Percentiles rank a stretch among this genome's conserved stretches.
Evolutionary conservation across 1,284 basidiomycete genomes (phyloP).

Genomic region (Ustanciosporium gigantosporum): DNA sequence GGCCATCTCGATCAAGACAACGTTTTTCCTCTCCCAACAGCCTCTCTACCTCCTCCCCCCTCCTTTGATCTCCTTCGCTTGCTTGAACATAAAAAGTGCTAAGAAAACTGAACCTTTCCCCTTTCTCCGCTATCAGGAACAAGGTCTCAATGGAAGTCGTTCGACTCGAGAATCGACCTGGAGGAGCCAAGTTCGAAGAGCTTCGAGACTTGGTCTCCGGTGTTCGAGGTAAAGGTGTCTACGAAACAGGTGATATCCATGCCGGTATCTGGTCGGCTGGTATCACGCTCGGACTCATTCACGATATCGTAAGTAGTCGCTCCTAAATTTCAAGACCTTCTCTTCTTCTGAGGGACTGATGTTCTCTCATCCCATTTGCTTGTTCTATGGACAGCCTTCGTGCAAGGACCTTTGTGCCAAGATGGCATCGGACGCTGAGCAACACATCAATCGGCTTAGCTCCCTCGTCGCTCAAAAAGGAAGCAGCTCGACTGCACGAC

Average conservation of each 20-base stretch:
- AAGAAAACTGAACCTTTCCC: neutral
- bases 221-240: conserved; percentile 74
- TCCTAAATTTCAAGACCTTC: neutral
- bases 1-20: too few species aligned
- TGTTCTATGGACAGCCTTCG: conserved; percentile 66
- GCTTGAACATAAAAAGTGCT: too few species aligned
- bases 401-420: conserved; percentile 74
- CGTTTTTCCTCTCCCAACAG: too few species aligned
- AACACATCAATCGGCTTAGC: conserved; percentile 65
- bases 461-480: conserved; percentile 26
- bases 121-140: conserved; percentile 64
- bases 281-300: conserved; percentile 78
- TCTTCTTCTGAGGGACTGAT: too few species aligned
- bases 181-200: conserved; percentile 86
- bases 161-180: conserved; percentile 74
- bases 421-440: conserved; percentile 79
- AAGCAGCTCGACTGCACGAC: conserved; percentile 18
- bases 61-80: too few species aligned
- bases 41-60: too few species aligned
- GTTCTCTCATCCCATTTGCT: neutral
- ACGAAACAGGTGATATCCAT: conserved; percentile 81
- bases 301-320: conserved; percentile 68
- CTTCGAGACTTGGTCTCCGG: conserved; percentile 77
- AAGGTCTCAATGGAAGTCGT: conserved; percentile 79
- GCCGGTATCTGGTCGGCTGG: conserved; percentile 86